Evolutionary conservation across 108 stramenopile species (phyloP).

Genomic region (Pseudonitzschia pungens): DNA sequence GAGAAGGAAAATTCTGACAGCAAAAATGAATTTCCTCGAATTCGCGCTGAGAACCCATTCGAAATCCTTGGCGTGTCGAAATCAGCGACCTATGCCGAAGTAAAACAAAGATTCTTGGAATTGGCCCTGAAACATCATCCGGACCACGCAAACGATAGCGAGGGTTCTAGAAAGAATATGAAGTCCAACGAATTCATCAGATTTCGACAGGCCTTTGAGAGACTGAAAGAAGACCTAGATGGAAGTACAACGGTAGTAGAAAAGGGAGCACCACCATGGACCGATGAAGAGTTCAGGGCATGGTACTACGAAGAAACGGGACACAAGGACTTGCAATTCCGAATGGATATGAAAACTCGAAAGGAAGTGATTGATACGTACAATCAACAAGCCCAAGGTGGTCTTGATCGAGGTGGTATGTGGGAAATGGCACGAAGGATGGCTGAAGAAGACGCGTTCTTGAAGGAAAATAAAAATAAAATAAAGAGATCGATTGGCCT

Average conservation of each 20-base stretch:
- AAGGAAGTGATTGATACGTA: constrained; percentile 43
- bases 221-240: constrained; percentile 21
- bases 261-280: not conserved
- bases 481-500: not conserved
- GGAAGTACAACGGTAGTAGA: not conserved
- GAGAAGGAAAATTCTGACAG: not conserved
- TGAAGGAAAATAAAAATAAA: constrained; percentile 14
- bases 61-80: constrained; percentile 41
- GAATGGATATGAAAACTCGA: constrained; percentile 37
- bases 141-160: constrained; percentile 20
- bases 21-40: not conserved
- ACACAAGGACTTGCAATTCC: constrained; percentile 35
- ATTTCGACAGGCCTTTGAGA: constrained; percentile 53
- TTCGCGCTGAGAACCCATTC: constrained; percentile 27
- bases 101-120: constrained; percentile 47
- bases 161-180: constrained; percentile 13
- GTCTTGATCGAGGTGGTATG: constrained; percentile 45
- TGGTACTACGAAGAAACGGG: constrained; percentile 47
- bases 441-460: constrained; percentile 18
- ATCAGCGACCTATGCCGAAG: constrained; percentile 22
- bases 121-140: constrained; percentile 55
- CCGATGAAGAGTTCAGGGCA: constrained; percentile 30
- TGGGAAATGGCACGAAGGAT: constrained; percentile 47
- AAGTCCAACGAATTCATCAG: constrained; percentile 28
- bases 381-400: constrained; percentile 28